Conservation (phyloP, 2,329 filamentous ascomycete species). For the Neofusicoccum cordaticola region DNA sequence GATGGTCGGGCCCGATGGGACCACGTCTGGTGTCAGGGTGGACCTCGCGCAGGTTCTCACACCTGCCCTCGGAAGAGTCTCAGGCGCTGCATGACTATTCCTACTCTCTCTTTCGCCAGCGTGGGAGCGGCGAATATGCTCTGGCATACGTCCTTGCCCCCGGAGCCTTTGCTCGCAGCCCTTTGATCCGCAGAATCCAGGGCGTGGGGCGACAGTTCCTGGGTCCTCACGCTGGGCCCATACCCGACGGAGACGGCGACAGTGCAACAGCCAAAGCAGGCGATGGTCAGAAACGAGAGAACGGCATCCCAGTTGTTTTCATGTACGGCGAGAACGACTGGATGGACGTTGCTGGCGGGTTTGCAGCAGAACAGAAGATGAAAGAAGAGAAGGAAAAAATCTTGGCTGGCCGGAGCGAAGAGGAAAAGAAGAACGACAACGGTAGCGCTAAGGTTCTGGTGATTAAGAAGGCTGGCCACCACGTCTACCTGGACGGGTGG, state of each 20-base stretch:
- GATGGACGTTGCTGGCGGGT: slow-evolving; percentile 93
- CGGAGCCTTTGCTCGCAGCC: slow-evolving; percentile 84
- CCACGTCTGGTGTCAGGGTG: slow-evolving; percentile 91
- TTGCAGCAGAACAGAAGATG: slow-evolving; percentile 75
- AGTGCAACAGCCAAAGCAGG: slow-evolving; percentile 22
- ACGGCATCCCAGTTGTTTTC: slow-evolving; percentile 77
- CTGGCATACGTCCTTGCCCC: slow-evolving; percentile 90
- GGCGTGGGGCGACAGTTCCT: slow-evolving; percentile 74
- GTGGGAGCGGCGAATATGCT: slow-evolving; percentile 90
- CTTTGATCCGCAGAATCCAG: slow-evolving; percentile 82
- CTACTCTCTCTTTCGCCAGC: slow-evolving; percentile 89
- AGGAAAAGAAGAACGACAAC: slow-evolving; percentile 70
- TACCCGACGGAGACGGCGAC: slow-evolving; percentile 20
- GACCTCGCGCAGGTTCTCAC: slow-evolving; percentile 89
- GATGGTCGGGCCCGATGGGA: slow-evolving; percentile 83
- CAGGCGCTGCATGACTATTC: slow-evolving; percentile 88
- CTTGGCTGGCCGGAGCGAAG: slow-evolving; percentile 57
- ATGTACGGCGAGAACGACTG: slow-evolving; percentile 98
- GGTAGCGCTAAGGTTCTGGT: slow-evolving; percentile 80
- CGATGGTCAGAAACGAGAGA: slow-evolving; percentile 46
- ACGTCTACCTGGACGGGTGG: slow-evolving; percentile 68
- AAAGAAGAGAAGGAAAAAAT: slow-evolving; percentile 62
- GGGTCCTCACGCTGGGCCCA: slow-evolving; percentile 25
- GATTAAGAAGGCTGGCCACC: slow-evolving; percentile 69
- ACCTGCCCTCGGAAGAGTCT: slow-evolving; percentile 76